Percentiles rank a stretch among this genome's conserved stretches.
These are phyloP conservation scores for Fremontodendron californicum DNA, from an alignment of 345 rosid genomes.

Conservation along the genomic window DNA sequence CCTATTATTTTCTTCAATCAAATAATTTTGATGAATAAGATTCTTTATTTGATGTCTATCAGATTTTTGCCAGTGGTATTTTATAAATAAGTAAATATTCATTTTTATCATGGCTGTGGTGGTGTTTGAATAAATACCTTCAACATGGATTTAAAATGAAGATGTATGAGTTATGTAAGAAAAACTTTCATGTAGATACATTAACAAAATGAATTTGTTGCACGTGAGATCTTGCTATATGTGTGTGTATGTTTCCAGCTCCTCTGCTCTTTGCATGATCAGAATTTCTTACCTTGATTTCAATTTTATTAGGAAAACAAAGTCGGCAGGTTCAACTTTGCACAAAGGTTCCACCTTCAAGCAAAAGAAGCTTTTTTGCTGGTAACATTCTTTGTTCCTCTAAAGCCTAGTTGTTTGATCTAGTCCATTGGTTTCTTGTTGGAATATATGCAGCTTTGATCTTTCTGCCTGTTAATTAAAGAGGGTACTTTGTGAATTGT, in stretches of 20 bases:
- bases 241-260: not conserved
- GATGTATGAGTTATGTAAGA: not conserved
- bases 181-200: not conserved
- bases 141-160: not conserved
- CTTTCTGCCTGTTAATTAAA: not conserved
- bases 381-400: conserved; percentile 29
- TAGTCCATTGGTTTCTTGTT: not conserved
- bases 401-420: not conserved
- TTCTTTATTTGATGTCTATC: not conserved
- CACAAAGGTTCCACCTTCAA: conserved; percentile 76
- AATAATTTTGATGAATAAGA: not conserved
- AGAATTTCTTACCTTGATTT: conserved; percentile 18
- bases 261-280: conserved; percentile 6
- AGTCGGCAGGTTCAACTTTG: conserved; percentile 75
- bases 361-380: conserved; percentile 54
- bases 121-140: not conserved
- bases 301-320: conserved; percentile 54
- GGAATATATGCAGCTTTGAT: not conserved
- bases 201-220: conserved; percentile 8
- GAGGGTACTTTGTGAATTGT: not conserved
- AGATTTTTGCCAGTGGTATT: not conserved
- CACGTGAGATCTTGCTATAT: not conserved
- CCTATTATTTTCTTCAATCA: not conserved
- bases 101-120: not conserved
- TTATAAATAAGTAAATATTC: not conserved